Evolutionary conservation across 1,284 basidiomycete genomes (phyloP), one percentile per base, ranked within the genome.

Genomic region (Boletus sp.): DNA sequence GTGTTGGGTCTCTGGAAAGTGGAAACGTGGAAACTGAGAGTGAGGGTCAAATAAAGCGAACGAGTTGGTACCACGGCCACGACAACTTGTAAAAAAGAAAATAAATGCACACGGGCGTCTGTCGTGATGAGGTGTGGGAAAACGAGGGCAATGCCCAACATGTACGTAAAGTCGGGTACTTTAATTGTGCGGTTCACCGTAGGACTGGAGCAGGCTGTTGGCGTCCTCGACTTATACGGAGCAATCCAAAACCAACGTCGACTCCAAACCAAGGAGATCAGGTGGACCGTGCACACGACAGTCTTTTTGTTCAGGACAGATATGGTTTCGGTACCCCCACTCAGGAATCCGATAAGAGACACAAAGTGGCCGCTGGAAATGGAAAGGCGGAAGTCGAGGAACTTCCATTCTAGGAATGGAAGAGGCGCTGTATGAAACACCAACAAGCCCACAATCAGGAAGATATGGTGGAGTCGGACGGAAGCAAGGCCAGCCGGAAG

Each of bases 311-410:
- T 0, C 23, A 20, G 19, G 19, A 48, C 45, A 46, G 48, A 56
- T 46, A 36, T 56, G 34, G 46, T 13, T 7, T 12, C 5, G 29
- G 57, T 3, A 26, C 12, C 39, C 23, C 29, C 32, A 40, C 22
- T 20, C 8, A 37, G 25, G 39, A 22, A 29, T 27, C 37, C 17
- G 43, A 42, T 51, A 37, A 55, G 57, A 42, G 45, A 51, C 34
- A 23, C 27, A 44, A 42, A 37, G 35, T 30, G 56, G 37, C 22
- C 6, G 13, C 32, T 37, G 32, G 30, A 42, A 60, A 61, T 57
- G 52, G 57, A 47, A 62, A 48, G 26, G 44, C 42, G 36, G 39
- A 53, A 35, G 16, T 45, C 55, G 59, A 59, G 44, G 51, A 43
- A 54, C 12, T 41, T 59, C 43, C 41, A 48, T 58, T 48, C 55